Evolutionary conservation across 257 asterid genomes (phyloP), one percentile per base, ranked within the genome.

Genomic region (Jasminum sambac): DNA sequence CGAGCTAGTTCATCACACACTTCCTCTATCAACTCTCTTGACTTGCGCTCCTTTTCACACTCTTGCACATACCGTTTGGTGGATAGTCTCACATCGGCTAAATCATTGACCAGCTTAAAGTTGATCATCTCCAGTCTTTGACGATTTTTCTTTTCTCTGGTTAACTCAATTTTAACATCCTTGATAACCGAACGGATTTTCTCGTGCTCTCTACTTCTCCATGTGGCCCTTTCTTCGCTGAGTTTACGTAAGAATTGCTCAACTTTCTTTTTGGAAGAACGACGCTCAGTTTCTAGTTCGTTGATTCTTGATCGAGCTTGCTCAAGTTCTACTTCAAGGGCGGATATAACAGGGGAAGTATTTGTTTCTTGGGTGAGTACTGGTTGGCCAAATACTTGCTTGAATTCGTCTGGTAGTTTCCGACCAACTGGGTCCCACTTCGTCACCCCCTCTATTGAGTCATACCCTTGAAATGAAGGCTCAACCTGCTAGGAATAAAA

Each of bases 141-240:
- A 16, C 88, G 76, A 65, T 70, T 82, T 66, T 85, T 88, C 78
- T 81, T 83, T 77, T 88, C 95, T 73, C 85, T 66, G 82, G 43
- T 80, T 39, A 84, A 68, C 25, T 82, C 89, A 6, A 82, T 48
- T 75, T 88, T 86, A 70, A 78, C 55, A 38, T 88, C 95, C 30
- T 88, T 84, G 11, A 88, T 85, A 44, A 88, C 74, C 5, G 84
- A 85, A 34, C 89, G 89, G 36, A 88, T 72, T 38, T 88, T 88
- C 63, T 85, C 95, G 11, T 85, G 95, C 48, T 88, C 91, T 69
- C 85, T 79, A 69, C 83, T 85, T 52, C 86, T 76, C 95, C 95
- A 88, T 0, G 80, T 79, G 14, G 89, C 82, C 60, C 87, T 69
- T 67, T 88, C 95, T 69, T 88, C 95, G 8, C 87, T 75, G 71